Conservation (phyloP, 805 yeast species). For the Candida ulmi region DNA sequence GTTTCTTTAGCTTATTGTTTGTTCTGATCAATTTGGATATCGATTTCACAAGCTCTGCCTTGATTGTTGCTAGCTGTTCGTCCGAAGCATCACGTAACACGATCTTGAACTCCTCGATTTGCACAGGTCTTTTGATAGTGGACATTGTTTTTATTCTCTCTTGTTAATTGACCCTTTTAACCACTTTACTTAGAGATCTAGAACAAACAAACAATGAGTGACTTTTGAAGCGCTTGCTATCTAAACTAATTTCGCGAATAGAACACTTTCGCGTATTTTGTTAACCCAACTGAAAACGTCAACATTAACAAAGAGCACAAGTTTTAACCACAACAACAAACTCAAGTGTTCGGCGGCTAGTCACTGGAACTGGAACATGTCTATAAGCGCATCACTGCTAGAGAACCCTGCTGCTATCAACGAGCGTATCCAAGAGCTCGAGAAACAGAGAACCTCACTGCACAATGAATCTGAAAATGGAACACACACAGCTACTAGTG, state of each 20-base stretch:
- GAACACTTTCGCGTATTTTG: no score
- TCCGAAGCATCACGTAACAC: slow-evolving; percentile 52
- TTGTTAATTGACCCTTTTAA: no score
- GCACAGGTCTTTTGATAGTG: slow-evolving; percentile 30
- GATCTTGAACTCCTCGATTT: slow-evolving; percentile 40
- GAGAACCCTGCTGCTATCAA: slow-evolving; percentile 24
- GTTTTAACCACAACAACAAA: no score
- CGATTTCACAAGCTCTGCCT: slow-evolving; percentile 33
- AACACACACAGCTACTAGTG: no score
- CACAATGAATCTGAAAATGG: slow-evolving; percentile 5
- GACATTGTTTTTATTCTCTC: slow-evolving; percentile 16
- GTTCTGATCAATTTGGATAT: slow-evolving; percentile 45
- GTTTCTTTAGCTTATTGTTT: slow-evolving; percentile 40
- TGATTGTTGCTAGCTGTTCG: slow-evolving; percentile 31
- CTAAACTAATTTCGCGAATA: no score
- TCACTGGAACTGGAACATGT: no score
- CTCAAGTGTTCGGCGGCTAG: no score
- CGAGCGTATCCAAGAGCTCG: slow-evolving; percentile 20
- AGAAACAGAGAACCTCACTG: slow-evolving; percentile 18
- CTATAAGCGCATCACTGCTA: slow-evolving; percentile 9
- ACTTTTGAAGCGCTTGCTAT: no score
- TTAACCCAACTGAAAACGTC: no score
- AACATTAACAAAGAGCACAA: no score
- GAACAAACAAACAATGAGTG: no score
- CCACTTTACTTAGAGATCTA: no score